A percentile compares a stretch with the other conserved stretches of the same genome.
phyloP scores from a whole-genome alignment of 352 stramenopile species.

The Phytopythium oedochilum region DNA sequence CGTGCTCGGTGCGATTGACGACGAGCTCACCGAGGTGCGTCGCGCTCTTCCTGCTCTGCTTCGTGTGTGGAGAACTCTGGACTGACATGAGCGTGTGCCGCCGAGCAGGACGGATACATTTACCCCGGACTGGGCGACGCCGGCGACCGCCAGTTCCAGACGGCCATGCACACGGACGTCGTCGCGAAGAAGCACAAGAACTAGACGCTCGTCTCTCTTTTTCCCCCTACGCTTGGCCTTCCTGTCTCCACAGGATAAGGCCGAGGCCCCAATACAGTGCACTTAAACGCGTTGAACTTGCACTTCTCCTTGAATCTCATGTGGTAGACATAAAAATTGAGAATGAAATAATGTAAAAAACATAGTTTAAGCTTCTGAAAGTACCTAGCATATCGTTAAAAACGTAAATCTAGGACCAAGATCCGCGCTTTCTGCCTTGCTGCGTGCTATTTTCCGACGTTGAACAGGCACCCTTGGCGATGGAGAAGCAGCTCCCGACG shows the following conservation, averaged over 20 bases:
- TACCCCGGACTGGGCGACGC: conserved; percentile 78
- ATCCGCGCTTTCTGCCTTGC: no score
- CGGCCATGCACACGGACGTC: conserved; percentile 43
- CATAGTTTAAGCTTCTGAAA: no score
- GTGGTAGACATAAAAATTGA: neutral
- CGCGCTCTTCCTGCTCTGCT: neutral
- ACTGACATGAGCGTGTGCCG: no score
- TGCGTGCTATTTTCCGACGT: neutral
- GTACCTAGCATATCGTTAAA: no score
- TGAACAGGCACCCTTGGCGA: neutral
- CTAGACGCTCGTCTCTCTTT: conserved; percentile 12
- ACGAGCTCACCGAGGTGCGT: conserved; percentile 62
- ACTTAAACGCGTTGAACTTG: neutral
- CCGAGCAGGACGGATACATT: conserved; percentile 68
- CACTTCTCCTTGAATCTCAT: neutral
- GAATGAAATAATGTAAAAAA: no score
- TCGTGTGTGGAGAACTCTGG: no score
- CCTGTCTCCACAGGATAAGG: no score
- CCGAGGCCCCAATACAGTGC: conserved; percentile 5
- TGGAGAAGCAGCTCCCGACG: conserved; percentile 13
- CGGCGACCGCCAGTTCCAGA: conserved; percentile 83
- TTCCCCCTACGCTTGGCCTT: neutral
- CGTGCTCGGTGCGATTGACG: conserved; percentile 71
- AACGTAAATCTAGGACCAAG: no score
- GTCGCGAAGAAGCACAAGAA: conserved; percentile 58